These are phyloP conservation scores for Cinnamomum micranthum DNA, from an alignment of 164 flowering plant genomes.

Conservation along the genomic window DNA sequence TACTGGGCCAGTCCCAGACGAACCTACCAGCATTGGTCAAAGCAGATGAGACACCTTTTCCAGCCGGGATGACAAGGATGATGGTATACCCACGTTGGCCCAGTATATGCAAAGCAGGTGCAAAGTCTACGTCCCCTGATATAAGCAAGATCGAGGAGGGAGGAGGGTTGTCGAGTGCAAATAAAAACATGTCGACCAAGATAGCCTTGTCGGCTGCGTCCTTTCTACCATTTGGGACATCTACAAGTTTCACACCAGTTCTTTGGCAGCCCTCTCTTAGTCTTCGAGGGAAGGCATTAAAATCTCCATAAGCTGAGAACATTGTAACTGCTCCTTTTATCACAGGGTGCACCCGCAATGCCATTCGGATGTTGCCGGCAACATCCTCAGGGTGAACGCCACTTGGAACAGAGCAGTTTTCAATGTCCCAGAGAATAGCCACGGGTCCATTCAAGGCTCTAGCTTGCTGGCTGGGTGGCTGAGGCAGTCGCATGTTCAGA, in stretches of 20 bases:
- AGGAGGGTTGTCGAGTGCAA: slow-evolving; percentile 93
- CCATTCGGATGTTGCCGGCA: slow-evolving; percentile 91
- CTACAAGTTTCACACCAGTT: slow-evolving; percentile 90
- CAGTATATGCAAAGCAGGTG: slow-evolving; percentile 93
- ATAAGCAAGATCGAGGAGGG: slow-evolving; percentile 90
- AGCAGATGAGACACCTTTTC: slow-evolving; percentile 84
- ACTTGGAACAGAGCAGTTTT: slow-evolving; percentile 90
- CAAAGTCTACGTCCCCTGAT: slow-evolving; percentile 95
- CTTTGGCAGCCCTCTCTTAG: slow-evolving; percentile 96
- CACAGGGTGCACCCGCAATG: slow-evolving; percentile 77
- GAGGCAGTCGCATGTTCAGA: slow-evolving; percentile 23
- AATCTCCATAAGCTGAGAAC: slow-evolving; percentile 96
- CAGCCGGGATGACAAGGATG: slow-evolving; percentile 81
- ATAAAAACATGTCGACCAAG: slow-evolving; percentile 90
- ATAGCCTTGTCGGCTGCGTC: slow-evolving; percentile 99
- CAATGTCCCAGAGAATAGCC: slow-evolving; percentile 95
- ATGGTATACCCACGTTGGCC: slow-evolving; percentile 95
- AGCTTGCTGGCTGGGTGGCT: slow-evolving; percentile 27
- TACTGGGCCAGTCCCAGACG: slow-evolving; percentile 96
- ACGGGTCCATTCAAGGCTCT: slow-evolving; percentile 46
- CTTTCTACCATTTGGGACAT: slow-evolving; percentile 95
- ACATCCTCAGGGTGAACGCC: slow-evolving; percentile 95
- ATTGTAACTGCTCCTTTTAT: slow-evolving; percentile 70
- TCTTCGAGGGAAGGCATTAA: slow-evolving; percentile 84
- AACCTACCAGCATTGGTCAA: slow-evolving; percentile 82